Conservation (phyloP, 495 filamentous ascomycete genomes). For the Podospora sp. region DNA sequence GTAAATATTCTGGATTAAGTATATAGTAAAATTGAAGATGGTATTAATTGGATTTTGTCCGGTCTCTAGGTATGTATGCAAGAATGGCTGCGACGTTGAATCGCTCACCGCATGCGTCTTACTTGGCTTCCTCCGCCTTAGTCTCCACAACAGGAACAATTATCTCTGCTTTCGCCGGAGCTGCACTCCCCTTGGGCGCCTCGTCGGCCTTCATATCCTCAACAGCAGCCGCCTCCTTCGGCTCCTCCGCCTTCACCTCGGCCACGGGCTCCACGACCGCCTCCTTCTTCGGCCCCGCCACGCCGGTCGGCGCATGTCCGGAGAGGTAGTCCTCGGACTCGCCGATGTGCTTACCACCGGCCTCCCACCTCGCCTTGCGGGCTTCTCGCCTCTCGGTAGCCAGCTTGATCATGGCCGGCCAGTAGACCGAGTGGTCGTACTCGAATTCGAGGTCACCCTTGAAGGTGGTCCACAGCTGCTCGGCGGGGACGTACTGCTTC, state of each 20-base stretch:
- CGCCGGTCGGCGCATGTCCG: constrained; percentile 26
- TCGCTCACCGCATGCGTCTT: not conserved
- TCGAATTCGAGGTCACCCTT: constrained; percentile 73
- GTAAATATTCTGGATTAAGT: not conserved
- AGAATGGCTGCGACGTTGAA: not conserved
- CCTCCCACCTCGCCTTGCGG: constrained; percentile 70
- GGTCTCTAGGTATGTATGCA: not conserved
- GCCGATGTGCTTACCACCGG: constrained; percentile 75
- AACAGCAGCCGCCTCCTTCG: constrained; percentile 7
- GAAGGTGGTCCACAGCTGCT: constrained; percentile 74
- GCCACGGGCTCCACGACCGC: not conserved
- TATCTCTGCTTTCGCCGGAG: not conserved
- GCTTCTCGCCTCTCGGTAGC: constrained; percentile 61
- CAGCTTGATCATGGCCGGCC: constrained; percentile 77
- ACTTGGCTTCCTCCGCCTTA: constrained; percentile 3
- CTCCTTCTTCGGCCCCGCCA: constrained; percentile 20
- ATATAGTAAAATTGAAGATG: not conserved
- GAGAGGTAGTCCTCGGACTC: constrained; percentile 78
- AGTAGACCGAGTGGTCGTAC: constrained; percentile 86
- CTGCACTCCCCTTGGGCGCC: constrained; percentile 4
- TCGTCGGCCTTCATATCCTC: constrained; percentile 15
- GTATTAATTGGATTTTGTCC: not conserved
- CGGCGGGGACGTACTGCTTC: constrained; percentile 69
- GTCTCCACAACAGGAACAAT: not conserved
- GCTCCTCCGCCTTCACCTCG: constrained; percentile 11